Conservation (phyloP, 1,284 basidiomycete species). For the Somion occarium region DNA sequence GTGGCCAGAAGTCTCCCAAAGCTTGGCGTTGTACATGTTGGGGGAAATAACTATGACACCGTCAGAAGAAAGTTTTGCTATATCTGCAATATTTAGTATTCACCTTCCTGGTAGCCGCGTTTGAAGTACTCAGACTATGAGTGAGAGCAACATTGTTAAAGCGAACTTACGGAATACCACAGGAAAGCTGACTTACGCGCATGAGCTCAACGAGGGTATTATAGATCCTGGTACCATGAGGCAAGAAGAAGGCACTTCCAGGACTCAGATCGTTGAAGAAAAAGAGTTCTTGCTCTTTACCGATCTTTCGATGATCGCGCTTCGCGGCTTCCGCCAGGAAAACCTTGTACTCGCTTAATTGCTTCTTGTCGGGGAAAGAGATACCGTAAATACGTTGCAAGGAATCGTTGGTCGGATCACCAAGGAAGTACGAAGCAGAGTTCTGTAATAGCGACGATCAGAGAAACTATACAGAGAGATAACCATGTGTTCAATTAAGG, state of each 20-base stretch:
- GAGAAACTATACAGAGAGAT: constrained; percentile 5
- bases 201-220: constrained; percentile 91
- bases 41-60: constrained; percentile 84
- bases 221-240: constrained; percentile 96
- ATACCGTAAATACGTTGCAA: constrained; percentile 98
- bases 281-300: constrained; percentile 96
- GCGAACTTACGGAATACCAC: constrained; percentile 10
- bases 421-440: constrained; percentile 98
- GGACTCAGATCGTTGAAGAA: constrained; percentile 98
- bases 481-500: background rate
- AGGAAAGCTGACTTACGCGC: constrained; percentile 52
- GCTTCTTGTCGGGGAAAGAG: constrained; percentile 98
- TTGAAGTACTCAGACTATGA: constrained; percentile 75
- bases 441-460: constrained; percentile 80
- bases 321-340: constrained; percentile 97
- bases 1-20: constrained; percentile 99
- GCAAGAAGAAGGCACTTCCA: constrained; percentile 95
- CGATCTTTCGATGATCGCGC: constrained; percentile 95
- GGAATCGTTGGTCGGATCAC: constrained; percentile 91
- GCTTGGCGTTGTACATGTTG: constrained; percentile 95
- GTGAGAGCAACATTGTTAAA: constrained; percentile 8
- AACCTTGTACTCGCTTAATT: constrained; percentile 92
- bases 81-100: constrained; percentile 7
- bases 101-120: constrained; percentile 84
- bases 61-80: too few species aligned